Conservation (phyloP, 2,329 filamentous ascomycete genomes). For the Scortechinia acanthostroma region DNA sequence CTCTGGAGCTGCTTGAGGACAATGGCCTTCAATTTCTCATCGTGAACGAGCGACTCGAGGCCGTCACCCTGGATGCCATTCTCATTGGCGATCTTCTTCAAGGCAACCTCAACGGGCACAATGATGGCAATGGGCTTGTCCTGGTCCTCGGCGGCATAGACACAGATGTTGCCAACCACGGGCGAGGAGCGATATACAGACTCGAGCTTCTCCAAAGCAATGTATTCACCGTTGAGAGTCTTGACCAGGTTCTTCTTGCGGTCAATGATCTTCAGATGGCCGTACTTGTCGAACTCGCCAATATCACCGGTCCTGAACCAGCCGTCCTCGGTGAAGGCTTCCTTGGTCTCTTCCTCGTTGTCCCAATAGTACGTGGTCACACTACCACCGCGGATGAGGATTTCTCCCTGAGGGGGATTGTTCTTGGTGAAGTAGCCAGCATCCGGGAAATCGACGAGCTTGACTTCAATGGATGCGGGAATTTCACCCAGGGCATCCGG, state of each 20-base stretch:
- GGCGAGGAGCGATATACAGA: slow-evolving; percentile 40
- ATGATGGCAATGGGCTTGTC: slow-evolving; percentile 47
- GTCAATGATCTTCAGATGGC: slow-evolving; percentile 72
- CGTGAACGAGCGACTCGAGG: slow-evolving; percentile 61
- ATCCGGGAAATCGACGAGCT: slow-evolving; percentile 79
- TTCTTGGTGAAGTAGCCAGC: slow-evolving; percentile 74
- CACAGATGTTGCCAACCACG: slow-evolving; percentile 47
- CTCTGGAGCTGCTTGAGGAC: slow-evolving; percentile 61
- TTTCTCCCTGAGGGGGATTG: slow-evolving; percentile 76
- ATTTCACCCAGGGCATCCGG: slow-evolving; percentile 67
- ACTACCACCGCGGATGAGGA: slow-evolving; percentile 74
- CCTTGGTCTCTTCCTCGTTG: slow-evolving; percentile 69
- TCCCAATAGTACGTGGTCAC: slow-evolving; percentile 71
- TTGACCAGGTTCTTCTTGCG: slow-evolving; percentile 87
- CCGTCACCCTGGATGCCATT: slow-evolving; percentile 39
- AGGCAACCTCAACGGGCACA: slow-evolving; percentile 43
- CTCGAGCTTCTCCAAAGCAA: slow-evolving; percentile 69
- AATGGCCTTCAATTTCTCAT: slow-evolving; percentile 53
- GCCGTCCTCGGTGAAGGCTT: slow-evolving; percentile 62
- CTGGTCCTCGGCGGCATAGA: slow-evolving; percentile 41
- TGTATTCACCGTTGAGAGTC: slow-evolving; percentile 76
- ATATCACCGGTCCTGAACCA: slow-evolving; percentile 89
- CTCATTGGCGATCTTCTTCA: slow-evolving; percentile 39
- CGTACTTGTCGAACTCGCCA: slow-evolving; percentile 68
- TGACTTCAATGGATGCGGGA: slow-evolving; percentile 69